A percentile compares a stretch with the other conserved stretches of the same genome.
phyloP scores from a whole-genome alignment of 1,284 basidiomycete genomes.

The Mrakiaceae sp. region DNA sequence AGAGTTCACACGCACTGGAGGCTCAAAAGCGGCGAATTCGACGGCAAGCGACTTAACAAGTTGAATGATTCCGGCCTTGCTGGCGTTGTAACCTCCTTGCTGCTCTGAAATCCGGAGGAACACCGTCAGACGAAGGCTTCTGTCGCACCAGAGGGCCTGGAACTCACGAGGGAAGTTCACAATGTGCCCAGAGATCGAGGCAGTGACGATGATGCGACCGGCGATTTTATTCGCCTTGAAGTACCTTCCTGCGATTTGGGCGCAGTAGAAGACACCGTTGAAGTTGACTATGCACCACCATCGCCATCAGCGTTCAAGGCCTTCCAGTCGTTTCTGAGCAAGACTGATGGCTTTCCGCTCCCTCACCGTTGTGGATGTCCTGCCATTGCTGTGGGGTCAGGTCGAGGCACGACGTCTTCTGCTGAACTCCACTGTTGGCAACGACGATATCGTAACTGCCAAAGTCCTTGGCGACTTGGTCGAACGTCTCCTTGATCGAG shows the following conservation, averaged over 20 bases:
- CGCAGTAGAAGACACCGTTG: constrained; percentile 15
- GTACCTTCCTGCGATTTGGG: constrained; percentile 12
- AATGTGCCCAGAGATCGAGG: constrained; percentile 14
- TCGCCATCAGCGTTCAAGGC: too few relatives aligned
- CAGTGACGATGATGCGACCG: constrained; percentile 15
- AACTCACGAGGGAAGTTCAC: constrained; percentile 5
- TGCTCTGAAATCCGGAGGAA: too few relatives aligned
- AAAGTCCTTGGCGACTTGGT: constrained; percentile 11
- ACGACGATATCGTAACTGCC: constrained; percentile 14
- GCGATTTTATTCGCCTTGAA: constrained; percentile 12
- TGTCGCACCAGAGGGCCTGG: neutral
- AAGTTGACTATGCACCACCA: constrained; percentile 6
- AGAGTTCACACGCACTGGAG: constrained; percentile 13
- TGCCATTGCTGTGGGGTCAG: constrained; percentile 6
- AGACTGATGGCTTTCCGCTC: constrained; percentile 1
- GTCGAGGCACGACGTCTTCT: constrained; percentile 14
- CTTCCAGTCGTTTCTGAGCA: too few relatives aligned
- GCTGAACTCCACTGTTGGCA: constrained; percentile 18
- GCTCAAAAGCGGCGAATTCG: constrained; percentile 9
- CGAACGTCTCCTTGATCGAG: constrained; percentile 4
- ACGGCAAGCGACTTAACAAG: constrained; percentile 17
- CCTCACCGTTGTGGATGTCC: constrained; percentile 1
- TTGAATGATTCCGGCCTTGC: constrained; percentile 17
- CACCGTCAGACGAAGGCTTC: neutral
- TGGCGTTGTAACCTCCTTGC: constrained; percentile 12